phyloP scores from a whole-genome alignment of 345 rosid species.

The Lumnitzera racemosa region DNA sequence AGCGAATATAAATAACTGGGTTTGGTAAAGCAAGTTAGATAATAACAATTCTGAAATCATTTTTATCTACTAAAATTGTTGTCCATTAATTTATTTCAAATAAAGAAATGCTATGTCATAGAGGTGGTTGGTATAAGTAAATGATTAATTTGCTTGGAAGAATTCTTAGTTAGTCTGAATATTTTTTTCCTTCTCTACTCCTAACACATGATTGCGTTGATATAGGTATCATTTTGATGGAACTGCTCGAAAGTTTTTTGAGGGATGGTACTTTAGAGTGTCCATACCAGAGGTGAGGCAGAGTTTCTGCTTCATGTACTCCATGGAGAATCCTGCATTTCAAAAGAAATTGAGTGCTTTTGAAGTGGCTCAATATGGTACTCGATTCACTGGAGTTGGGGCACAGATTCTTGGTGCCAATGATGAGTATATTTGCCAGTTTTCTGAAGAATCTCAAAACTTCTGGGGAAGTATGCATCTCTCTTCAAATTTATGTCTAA shows the following conservation, averaged over 20 bases:
- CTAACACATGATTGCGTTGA: constrained; percentile 2
- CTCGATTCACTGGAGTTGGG: constrained; percentile 76
- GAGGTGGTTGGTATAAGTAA: no score
- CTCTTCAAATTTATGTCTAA: not conserved
- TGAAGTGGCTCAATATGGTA: constrained; percentile 54
- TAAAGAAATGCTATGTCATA: no score
- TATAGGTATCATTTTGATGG: constrained; percentile 91
- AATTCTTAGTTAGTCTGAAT: no score
- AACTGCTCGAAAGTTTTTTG: constrained; percentile 58
- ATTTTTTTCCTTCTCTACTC: not conserved
- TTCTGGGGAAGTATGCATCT: constrained; percentile 82
- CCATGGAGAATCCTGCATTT: constrained; percentile 83
- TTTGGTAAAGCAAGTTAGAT: no score
- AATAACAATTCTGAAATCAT: no score
- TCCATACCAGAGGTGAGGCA: constrained; percentile 75
- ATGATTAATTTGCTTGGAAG: no score
- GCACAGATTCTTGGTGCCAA: constrained; percentile 92
- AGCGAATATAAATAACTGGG: no score
- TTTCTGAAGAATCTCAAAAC: constrained; percentile 52
- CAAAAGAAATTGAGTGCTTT: constrained; percentile 35
- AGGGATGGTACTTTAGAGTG: constrained; percentile 96
- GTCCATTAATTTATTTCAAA: no score
- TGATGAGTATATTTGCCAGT: constrained; percentile 80
- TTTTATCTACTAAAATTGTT: no score
- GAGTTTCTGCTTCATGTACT: constrained; percentile 94